A percentile compares a stretch with the other conserved stretches of the same genome.
Conservation (phyloP, 495 filamentous ascomycete species). For the Gamarada debralockiae region DNA sequence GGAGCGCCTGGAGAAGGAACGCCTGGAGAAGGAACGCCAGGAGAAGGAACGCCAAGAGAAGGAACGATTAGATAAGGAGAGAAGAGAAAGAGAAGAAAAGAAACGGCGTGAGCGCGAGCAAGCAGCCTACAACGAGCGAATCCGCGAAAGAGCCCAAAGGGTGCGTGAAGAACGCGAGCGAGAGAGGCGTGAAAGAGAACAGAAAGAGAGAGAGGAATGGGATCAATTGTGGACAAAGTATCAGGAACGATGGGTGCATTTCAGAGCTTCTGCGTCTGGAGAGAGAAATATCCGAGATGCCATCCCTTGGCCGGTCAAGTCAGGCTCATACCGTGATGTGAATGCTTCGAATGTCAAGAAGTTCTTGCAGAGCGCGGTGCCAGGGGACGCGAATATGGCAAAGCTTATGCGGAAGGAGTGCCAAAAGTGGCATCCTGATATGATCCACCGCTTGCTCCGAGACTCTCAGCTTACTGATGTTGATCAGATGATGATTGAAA, state of each 20-base stretch:
- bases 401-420: slow-evolving; percentile 15
- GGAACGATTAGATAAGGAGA: background rate
- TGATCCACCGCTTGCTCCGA: background rate
- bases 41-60: slow-evolving; percentile 5
- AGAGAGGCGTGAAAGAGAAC: slow-evolving; percentile 5
- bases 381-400: slow-evolving; percentile 7
- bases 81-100: slow-evolving; percentile 8
- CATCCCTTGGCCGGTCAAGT: slow-evolving; percentile 21
- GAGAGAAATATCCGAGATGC: slow-evolving; percentile 4
- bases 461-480: slow-evolving; percentile 3
- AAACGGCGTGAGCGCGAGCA: background rate
- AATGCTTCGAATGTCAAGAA: slow-evolving; percentile 14
- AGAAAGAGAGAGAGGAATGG: slow-evolving; percentile 17
- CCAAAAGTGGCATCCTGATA: slow-evolving; percentile 21
- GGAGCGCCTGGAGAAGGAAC: slow-evolving; percentile 3
- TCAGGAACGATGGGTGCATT: slow-evolving; percentile 7
- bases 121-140: slow-evolving; percentile 6
- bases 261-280: slow-evolving; percentile 2
- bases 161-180: slow-evolving; percentile 10
- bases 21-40: slow-evolving; percentile 3
- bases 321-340: slow-evolving; percentile 13
- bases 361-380: slow-evolving; percentile 14
- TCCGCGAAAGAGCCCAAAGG: slow-evolving; percentile 12
- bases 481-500: slow-evolving; percentile 11
- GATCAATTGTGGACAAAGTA: slow-evolving; percentile 13